Evolutionary conservation across 345 rosid species (phyloP).

Genomic region (Eucalyptus regnans): DNA sequence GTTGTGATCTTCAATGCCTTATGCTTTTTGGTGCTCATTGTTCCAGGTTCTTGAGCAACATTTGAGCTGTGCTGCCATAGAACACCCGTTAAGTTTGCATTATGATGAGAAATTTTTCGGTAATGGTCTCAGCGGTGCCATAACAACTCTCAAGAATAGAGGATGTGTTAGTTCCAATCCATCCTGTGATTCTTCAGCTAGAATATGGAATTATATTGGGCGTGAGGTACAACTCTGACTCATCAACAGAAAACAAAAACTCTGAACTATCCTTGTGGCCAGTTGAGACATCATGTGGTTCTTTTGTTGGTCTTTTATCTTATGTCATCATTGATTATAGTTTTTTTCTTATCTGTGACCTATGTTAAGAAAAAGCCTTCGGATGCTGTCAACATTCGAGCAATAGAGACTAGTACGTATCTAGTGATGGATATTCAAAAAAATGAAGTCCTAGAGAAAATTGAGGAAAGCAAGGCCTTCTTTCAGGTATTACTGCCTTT

Average conservation of each 20-base stretch:
- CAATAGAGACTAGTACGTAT: constrained; percentile 71
- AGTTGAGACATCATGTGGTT: neutral
- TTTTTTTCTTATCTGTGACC: neutral
- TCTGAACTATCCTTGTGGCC: neutral
- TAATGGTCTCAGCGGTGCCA: constrained; percentile 32
- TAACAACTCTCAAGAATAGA: constrained; percentile 41
- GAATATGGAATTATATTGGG: constrained; percentile 76
- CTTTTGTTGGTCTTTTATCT: neutral
- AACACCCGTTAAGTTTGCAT: constrained; percentile 64
- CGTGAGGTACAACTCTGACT: constrained; percentile 42
- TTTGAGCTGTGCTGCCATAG: constrained; percentile 77
- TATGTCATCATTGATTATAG: neutral
- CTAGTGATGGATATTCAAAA: constrained; percentile 35
- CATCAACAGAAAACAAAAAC: neutral
- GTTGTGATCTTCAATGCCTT: neutral
- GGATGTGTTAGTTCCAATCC: constrained; percentile 46
- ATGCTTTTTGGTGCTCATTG: neutral
- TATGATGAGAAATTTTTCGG: constrained; percentile 76
- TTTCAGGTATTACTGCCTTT: constrained; percentile 49
- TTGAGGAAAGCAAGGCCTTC: constrained; percentile 96
- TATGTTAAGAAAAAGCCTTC: constrained; percentile 59
- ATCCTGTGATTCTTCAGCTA: constrained; percentile 42
- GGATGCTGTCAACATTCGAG: constrained; percentile 61
- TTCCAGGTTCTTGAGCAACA: constrained; percentile 88
- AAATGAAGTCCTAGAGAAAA: constrained; percentile 66